phyloP scores from a whole-genome alignment of 83 land plant genomes.

The Picea engelmannii region DNA sequence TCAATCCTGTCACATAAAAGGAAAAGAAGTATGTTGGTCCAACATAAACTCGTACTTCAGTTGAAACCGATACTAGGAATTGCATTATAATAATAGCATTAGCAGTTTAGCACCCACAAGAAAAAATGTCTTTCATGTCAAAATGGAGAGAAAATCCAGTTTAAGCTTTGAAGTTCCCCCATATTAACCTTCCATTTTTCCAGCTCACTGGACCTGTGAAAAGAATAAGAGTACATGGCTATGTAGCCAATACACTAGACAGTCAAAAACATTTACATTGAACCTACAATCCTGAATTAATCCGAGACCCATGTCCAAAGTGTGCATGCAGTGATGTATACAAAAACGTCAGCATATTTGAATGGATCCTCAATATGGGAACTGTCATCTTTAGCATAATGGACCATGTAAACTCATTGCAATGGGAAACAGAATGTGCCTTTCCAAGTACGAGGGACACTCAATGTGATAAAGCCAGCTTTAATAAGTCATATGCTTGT shows the following conservation, averaged over 20 bases:
- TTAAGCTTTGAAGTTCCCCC: neutral
- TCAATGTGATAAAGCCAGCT: neutral
- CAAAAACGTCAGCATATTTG: neutral
- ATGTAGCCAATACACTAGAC: neutral
- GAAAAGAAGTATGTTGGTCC: neutral
- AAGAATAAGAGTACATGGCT: slow-evolving; percentile 1
- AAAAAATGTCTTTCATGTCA: neutral
- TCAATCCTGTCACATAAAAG: neutral
- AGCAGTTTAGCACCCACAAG: neutral
- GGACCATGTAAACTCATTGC: neutral
- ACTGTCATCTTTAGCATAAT: neutral
- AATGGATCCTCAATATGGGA: neutral
- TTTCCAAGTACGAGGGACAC: too few relatives aligned
- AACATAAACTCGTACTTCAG: neutral
- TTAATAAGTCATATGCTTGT: neutral
- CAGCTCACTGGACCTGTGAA: neutral
- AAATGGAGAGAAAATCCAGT: neutral
- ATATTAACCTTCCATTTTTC: neutral
- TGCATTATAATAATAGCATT: neutral
- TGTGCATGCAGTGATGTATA: neutral
- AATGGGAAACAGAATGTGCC: neutral
- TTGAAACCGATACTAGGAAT: neutral
- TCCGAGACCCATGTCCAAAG: neutral
- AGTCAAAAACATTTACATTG: slow-evolving; percentile 2
- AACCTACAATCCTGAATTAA: neutral